Percentiles rank a stretch among this genome's conserved stretches.
Conservation (phyloP, 108 stramenopile genomes). For the Hondaea fermentalgiana region DNA sequence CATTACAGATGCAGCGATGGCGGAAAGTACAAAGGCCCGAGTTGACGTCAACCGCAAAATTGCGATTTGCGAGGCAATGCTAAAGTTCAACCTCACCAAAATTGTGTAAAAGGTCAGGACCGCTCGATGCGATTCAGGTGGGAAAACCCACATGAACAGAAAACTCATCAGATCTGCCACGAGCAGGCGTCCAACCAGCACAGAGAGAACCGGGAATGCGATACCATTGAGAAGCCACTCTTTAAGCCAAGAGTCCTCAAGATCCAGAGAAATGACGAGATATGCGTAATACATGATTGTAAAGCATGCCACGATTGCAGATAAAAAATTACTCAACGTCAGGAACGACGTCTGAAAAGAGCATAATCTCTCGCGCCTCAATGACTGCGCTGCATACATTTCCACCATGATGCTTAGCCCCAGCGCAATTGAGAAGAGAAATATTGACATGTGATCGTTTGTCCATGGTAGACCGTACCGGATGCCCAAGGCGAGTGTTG, state of each 20-base stretch:
- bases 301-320: too few species aligned
- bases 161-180: not conserved
- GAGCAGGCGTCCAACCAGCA: not conserved
- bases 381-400: too few species aligned
- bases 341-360: too few species aligned
- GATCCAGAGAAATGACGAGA: too few species aligned
- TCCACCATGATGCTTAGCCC: too few species aligned
- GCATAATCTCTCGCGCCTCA: too few species aligned
- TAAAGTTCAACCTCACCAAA: not conserved
- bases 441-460: too few species aligned
- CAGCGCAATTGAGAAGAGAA: too few species aligned
- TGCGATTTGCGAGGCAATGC: not conserved
- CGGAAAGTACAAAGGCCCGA: not conserved
- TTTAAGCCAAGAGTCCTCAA: not conserved
- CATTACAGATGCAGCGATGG: not conserved
- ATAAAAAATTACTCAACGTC: too few species aligned
- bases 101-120: not conserved
- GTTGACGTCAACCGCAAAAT: not conserved
- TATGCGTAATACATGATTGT: too few species aligned
- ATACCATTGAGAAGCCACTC: not conserved
- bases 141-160: not conserved
- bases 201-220: not conserved
- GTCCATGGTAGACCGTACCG: too few species aligned
- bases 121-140: not conserved
- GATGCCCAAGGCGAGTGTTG: too few species aligned